A percentile compares a stretch with the other conserved stretches of the same genome.
Conservation (phyloP, 176 grass and related monocot genomes). For the Bonia amplexicaulis region DNA sequence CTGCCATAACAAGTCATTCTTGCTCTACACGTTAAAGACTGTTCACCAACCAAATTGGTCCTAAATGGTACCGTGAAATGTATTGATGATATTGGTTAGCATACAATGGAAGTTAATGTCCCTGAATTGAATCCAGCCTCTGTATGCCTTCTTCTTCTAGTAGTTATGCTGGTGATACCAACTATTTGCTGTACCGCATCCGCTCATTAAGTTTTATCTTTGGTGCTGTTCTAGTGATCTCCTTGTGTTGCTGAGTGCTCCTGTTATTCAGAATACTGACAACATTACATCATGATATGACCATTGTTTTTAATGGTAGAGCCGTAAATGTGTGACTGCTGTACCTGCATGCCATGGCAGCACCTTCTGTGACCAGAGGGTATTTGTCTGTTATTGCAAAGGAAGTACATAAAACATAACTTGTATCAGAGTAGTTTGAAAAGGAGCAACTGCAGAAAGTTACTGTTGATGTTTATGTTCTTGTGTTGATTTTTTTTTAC, state of each 20-base stretch:
- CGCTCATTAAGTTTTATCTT: background rate
- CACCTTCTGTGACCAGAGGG: background rate
- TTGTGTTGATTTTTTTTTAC: background rate
- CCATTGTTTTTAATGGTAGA: background rate
- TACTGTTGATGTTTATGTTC: background rate
- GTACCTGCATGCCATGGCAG: background rate
- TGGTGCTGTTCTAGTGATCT: slow-evolving; percentile 7
- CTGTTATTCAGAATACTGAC: slow-evolving; percentile 5
- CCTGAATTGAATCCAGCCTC: slow-evolving; percentile 16
- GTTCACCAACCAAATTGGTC: slow-evolving; percentile 40
- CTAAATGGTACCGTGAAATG: slow-evolving; percentile 36
- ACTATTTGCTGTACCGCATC: slow-evolving; percentile 24
- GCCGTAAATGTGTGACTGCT: background rate
- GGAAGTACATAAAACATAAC: background rate
- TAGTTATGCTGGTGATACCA: slow-evolving; percentile 24
- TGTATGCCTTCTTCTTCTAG: slow-evolving; percentile 5
- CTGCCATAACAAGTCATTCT: slow-evolving; percentile 30
- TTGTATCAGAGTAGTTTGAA: background rate
- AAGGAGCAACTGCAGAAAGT: background rate
- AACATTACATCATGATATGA: background rate
- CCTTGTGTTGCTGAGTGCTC: background rate
- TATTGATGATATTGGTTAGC: slow-evolving; percentile 36
- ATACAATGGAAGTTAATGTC: slow-evolving; percentile 20
- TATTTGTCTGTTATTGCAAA: background rate
- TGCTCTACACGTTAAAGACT: slow-evolving; percentile 22